Evolutionary conservation across 148 eudicot species (phyloP), one percentile per base, ranked within the genome.

Genomic region (Cornus florida): DNA sequence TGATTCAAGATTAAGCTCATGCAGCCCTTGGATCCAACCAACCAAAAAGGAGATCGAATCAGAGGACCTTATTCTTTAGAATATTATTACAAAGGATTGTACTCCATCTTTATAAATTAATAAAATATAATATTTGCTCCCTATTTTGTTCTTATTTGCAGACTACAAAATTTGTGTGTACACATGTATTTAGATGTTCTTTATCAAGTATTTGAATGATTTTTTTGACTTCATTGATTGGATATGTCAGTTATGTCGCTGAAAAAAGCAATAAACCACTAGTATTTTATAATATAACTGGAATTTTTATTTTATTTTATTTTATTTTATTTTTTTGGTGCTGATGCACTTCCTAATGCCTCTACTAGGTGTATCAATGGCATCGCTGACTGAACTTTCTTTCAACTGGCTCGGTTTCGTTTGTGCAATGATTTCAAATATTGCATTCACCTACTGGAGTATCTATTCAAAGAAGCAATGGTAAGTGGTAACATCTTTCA

Each of bases 381-480:
- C 86, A 77, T 80, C 86, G 68, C 14, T 83, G 83, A 83, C 86
- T 1, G 86, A 83, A 59, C 86, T 83, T 31, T 83, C 86, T 50
- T 83, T 83, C 77, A 83, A 79, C 48, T 83, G 86, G 86, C 69
- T 66, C 69, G 86, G 86, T 59, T 83, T 83, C 28, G 41, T 73
- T 56, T 79, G 86, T 50, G 83, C 80, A 6, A 83, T 83, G 86
- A 80, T 83, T 43, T 83, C 86, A 57, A 83, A 83, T 80, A 79
- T 83, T 17, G 79, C 86, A 20, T 83, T 83, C 69, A 83, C 86
- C 32, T 83, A 83, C 80, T 73, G 86, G 62, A 83, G 86, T 72
- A 83, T 83, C 46, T 83, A 83, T 77, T 83, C 86, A 17, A 83
- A 83, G 83, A 83, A 77, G 86, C 86, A 62, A 83, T n/a, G n/a